Percentiles rank a stretch among this genome's conserved stretches.
phyloP scores from a whole-genome alignment of 129 eudicot species.

The Lonicera japonica region DNA sequence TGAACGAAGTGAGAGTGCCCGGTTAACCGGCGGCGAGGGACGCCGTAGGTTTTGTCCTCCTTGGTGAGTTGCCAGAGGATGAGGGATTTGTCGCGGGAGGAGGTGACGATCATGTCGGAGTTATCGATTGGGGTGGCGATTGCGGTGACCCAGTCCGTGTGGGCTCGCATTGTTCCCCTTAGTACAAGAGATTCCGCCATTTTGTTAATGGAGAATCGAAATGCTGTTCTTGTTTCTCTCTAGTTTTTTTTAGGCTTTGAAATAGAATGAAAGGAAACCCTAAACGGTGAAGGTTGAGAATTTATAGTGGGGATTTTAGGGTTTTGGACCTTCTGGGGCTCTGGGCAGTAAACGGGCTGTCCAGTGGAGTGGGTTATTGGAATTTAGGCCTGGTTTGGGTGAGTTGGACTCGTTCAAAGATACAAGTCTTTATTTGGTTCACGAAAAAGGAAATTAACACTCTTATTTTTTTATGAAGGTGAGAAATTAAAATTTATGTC shows the following conservation, averaged over 20 bases:
- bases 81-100: slow-evolving; percentile 67
- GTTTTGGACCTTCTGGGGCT: slow-evolving; percentile 19
- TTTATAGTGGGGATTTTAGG: slow-evolving; percentile 24
- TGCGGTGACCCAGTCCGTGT: slow-evolving; percentile 76
- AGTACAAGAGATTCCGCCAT: slow-evolving; percentile 55
- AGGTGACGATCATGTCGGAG: slow-evolving; percentile 64
- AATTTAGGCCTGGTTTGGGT: too few species aligned
- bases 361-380: too few species aligned
- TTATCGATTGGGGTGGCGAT: slow-evolving; percentile 75
- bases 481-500: too few species aligned
- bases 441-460: too few species aligned
- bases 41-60: slow-evolving; percentile 52
- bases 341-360: neutral
- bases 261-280: slow-evolving; percentile 17
- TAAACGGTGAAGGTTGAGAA: neutral
- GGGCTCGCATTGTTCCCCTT: slow-evolving; percentile 72
- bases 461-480: too few species aligned
- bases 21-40: slow-evolving; percentile 60
- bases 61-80: slow-evolving; percentile 53
- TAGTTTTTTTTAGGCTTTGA: slow-evolving; percentile 9
- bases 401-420: too few species aligned
- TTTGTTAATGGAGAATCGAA: neutral
- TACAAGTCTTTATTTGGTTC: too few species aligned
- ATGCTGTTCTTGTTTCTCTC: neutral
- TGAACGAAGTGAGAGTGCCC: slow-evolving; percentile 82